Percentiles rank a stretch among this genome's conserved stretches.
phyloP scores from a whole-genome alignment of 1,139 yeast species.

The Saccharomyces uvarum region DNA sequence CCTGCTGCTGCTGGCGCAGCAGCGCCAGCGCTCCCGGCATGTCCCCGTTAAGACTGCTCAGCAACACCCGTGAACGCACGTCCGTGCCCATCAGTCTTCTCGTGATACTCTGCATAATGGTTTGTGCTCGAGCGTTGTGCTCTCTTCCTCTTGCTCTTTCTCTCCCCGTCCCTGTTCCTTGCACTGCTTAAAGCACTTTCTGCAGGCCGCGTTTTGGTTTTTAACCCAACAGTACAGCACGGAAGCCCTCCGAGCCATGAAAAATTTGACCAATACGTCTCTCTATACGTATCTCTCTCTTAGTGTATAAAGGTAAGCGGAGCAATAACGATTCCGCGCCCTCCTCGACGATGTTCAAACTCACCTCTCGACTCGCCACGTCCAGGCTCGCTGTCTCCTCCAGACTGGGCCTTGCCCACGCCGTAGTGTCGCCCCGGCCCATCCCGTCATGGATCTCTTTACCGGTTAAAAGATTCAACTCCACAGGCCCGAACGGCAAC shows the following conservation, averaged over 20 bases:
- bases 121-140: neutral
- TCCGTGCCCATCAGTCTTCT: neutral
- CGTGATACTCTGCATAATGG: neutral
- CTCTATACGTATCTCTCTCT: neutral
- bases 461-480: constrained; percentile 23
- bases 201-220: neutral
- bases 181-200: neutral
- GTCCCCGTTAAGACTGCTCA: neutral
- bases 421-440: neutral
- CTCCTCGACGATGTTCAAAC: constrained; percentile 14
- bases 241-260: neutral
- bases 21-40: neutral
- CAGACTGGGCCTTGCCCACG: neutral
- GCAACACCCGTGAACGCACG: neutral
- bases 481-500: constrained; percentile 17
- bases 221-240: neutral
- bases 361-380: constrained; percentile 12
- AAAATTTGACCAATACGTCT: neutral
- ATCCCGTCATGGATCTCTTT: neutral
- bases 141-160: neutral
- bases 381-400: constrained; percentile 7
- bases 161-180: neutral
- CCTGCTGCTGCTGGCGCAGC: neutral
- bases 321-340: constrained; percentile 18
- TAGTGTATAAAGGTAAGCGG: neutral